Percentiles rank a stretch among this genome's conserved stretches.
These are phyloP conservation scores for Rhododendron simsii DNA, from an alignment of 148 eudicot genomes.

Conservation along the genomic window DNA sequence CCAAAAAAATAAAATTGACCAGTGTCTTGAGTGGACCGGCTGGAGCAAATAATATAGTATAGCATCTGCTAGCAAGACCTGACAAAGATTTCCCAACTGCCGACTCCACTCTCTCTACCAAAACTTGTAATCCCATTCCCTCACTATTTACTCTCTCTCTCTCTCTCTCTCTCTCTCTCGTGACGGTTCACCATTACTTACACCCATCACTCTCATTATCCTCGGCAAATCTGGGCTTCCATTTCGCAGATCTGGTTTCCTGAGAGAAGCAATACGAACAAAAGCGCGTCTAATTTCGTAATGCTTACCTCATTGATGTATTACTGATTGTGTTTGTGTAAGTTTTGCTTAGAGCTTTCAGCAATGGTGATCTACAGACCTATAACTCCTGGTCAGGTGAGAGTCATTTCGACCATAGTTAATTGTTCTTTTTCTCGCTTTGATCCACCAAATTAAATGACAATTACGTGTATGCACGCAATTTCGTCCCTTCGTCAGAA, in stretches of 20 bases:
- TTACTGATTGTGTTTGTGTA: neutral
- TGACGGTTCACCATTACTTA: neutral
- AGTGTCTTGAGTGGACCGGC: no score
- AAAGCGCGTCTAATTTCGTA: neutral
- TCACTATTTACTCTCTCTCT: neutral
- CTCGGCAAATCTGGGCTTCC: neutral
- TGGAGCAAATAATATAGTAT: no score
- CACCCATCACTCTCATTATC: neutral
- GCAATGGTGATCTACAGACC: constrained; percentile 36
- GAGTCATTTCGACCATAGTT: neutral
- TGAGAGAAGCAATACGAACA: neutral
- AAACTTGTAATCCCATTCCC: neutral
- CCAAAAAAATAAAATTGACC: no score
- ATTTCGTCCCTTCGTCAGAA: no score
- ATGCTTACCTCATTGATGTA: neutral
- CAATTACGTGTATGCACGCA: neutral
- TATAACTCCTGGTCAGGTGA: constrained; percentile 46
- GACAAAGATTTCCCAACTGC: neutral
- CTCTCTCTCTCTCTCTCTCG: neutral
- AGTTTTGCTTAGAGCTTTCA: neutral
- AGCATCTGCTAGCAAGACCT: no score
- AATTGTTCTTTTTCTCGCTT: neutral
- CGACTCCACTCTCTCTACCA: neutral
- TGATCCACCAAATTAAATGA: neutral
- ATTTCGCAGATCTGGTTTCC: constrained; percentile 9